A percentile compares a stretch with the other conserved stretches of the same genome.
Evolutionary conservation across 2,329 filamentous ascomycete species (phyloP).

Genomic region (Colletotrichum theobromicola): DNA sequence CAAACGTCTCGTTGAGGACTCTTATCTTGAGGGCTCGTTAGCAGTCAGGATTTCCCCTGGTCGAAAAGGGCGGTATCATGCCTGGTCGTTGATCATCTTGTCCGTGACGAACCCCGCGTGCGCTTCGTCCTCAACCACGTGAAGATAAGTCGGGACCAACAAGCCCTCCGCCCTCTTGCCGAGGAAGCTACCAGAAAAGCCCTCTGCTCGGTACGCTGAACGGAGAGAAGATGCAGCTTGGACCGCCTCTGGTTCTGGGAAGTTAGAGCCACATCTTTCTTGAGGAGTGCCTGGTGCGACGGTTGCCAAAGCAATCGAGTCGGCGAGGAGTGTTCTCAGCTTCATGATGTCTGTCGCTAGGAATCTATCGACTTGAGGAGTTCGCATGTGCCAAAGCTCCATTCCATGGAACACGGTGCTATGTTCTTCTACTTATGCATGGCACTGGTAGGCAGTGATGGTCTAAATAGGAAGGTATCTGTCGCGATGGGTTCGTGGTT

Average conservation of each 20-base stretch:
- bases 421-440: background rate
- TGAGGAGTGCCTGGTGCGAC: background rate
- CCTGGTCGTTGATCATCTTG: conserved; percentile 8
- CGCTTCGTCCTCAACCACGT: conserved; percentile 4
- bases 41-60: no score
- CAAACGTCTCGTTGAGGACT: conserved; percentile 14
- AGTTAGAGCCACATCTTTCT: background rate
- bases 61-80: background rate
- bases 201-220: background rate
- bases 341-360: background rate
- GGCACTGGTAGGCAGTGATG: background rate
- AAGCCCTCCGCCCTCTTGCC: background rate
- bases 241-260: background rate
- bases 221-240: background rate
- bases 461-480: conserved; percentile 6
- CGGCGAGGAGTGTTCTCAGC: background rate
- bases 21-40: background rate
- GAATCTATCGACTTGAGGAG: no score
- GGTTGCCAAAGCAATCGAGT: background rate
- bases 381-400: background rate
- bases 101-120: conserved; percentile 3
- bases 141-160: conserved; percentile 10
- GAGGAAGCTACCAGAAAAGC: background rate
- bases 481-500: background rate
- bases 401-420: background rate